phyloP scores from a whole-genome alignment of 805 yeast species.

The Pichia rugopelliculosa region DNA sequence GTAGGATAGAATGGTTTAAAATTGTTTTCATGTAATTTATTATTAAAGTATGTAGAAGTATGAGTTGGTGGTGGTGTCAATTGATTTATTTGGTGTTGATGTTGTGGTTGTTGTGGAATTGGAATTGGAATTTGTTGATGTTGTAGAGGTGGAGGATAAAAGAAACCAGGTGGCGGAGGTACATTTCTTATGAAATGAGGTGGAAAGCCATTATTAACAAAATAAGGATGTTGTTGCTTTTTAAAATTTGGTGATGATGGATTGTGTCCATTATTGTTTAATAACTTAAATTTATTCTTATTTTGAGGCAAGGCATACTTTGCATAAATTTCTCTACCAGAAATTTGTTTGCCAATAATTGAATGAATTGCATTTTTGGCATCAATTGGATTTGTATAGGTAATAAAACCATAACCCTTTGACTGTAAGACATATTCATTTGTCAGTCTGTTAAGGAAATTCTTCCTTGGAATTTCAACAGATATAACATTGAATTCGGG shows the following conservation, averaged over 20 bases:
- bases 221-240: not conserved
- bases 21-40: not conserved
- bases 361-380: constrained; percentile 57
- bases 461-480: constrained; percentile 28
- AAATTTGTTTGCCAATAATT: constrained; percentile 24
- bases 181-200: not conserved
- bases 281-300: constrained; percentile 9
- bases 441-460: constrained; percentile 18
- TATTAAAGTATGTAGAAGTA: constrained; percentile 2
- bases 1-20: constrained; percentile 8
- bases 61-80: not conserved
- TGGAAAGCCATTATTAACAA: not conserved
- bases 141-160: constrained; percentile 1
- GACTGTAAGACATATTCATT: constrained; percentile 21
- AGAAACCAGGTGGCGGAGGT: not conserved
- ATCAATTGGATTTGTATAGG: constrained; percentile 49
- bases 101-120: not conserved
- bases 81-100: not conserved
- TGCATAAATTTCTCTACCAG: constrained; percentile 38
- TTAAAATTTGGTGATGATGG: not conserved
- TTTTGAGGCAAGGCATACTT: constrained; percentile 44
- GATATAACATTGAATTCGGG: constrained; percentile 28
- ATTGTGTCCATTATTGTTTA: constrained; percentile 2
- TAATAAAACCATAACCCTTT: constrained; percentile 42
- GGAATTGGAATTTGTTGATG: not conserved